Percentiles rank a stretch among this genome's conserved stretches.
Conservation (phyloP, 768 basidiomycete genomes). For the Daedaleopsis sinensis region DNA sequence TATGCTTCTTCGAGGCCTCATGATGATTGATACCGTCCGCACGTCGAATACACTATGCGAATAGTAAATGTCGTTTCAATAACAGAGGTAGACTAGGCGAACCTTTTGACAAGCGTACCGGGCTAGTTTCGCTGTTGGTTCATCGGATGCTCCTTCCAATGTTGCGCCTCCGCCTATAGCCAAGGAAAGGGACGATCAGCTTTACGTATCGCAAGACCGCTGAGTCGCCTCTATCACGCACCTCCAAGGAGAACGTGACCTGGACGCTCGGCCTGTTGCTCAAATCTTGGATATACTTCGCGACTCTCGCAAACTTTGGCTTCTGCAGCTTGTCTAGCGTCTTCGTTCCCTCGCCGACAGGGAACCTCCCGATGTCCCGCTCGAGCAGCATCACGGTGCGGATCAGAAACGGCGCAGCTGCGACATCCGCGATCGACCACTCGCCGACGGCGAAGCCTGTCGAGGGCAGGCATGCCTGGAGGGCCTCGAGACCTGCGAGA, state of each 20-base stretch:
- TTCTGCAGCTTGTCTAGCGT: slow-evolving; percentile 45
- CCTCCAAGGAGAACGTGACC: not conserved
- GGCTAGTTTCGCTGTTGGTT: no score
- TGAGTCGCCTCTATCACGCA: no score
- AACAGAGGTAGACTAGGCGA: no score
- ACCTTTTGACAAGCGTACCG: no score
- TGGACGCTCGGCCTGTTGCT: not conserved
- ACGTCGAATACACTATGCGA: no score
- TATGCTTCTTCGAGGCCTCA: no score
- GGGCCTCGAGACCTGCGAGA: slow-evolving; percentile 45
- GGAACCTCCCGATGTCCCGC: slow-evolving; percentile 56
- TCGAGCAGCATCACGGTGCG: slow-evolving; percentile 46
- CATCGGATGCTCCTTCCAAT: no score
- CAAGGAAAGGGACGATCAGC: no score
- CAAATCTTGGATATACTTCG: slow-evolving; percentile 45
- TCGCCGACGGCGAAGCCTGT: slow-evolving; percentile 46
- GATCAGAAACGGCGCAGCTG: slow-evolving; percentile 59
- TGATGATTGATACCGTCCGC: no score
- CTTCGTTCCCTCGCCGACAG: slow-evolving; percentile 47
- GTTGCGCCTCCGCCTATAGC: no score
- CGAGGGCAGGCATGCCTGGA: slow-evolving; percentile 52
- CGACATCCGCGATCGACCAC: slow-evolving; percentile 66
- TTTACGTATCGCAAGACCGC: no score
- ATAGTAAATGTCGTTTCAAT: no score
- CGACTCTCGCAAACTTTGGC: slow-evolving; percentile 50